Evolutionary conservation across 108 stramenopile genomes (phyloP), one percentile per base, ranked within the genome.

Genomic region (Pseudonitzschia pungens): DNA sequence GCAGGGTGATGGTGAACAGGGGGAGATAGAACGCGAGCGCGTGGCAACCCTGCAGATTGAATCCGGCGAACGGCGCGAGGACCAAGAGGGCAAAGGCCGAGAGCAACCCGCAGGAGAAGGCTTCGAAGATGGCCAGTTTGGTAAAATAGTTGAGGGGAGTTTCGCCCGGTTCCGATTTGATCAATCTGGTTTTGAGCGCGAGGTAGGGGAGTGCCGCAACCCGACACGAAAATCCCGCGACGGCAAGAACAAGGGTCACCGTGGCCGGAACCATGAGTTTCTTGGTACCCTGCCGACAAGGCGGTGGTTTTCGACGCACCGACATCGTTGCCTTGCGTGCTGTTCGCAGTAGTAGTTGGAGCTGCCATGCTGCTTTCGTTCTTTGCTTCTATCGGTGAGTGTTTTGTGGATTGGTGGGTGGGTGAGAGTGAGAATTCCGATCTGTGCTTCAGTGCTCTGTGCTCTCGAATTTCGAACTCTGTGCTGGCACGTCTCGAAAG

Each of bases 11-110:
- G 26, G 60, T 62, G 15, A 33, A 31, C 60, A 62, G 36, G 29
- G 60, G 60, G 12, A 62, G 32, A n/a, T 62, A 62, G n/a, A 62
- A 62, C 11, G 60, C 60, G 12, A 62, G 36, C 36, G 36, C 12
- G 32, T 62, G 36, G 20, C 16, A 62, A 18, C 60, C 60, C 4
- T 32, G 12, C 12, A 18, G n/a, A 18, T 16, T 15, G n/a, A 7
- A 4, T 14, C 60, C 60, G n/a, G 40, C 12, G 20, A 62, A 2
- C 36, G 60, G 60, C n/a, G 40, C 4, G 2, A 62, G 60, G 14
- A 62, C 32, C 26, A 62, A 14, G 1, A 62, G 11, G n/a, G 60
- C 29, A 62, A 29, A 31, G 4, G 29, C 60, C 4, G 29, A 33
- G 27, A 62, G 60, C 4, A 62, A 40, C 15, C 33, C 60, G 29